Base-by-base conservation (phyloP, 495 filamentous ascomycete species). In the Podospora australis region DNA sequence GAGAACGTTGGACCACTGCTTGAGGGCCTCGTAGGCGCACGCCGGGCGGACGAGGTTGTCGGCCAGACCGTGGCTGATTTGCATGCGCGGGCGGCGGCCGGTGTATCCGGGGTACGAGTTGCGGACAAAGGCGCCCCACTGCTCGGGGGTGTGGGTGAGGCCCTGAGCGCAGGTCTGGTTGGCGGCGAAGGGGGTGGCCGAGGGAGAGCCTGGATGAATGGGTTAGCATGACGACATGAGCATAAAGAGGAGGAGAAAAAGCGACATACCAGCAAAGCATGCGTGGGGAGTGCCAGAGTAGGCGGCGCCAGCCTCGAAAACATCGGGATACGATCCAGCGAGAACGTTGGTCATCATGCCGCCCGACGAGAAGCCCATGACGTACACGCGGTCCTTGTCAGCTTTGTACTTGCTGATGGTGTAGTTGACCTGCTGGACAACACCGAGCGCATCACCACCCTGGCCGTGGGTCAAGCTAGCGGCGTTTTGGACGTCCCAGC, bases 301-400 rank as follows among this genome's bases (percentile, higher is more conserved):
- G 43, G 66, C 74, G 22, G 71, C 71, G 14, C 68, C 78, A 6
- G 78, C 79, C 25, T 71, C 68, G 57, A 81, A 81, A 11, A 81
- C 59, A 19, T 79, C 70, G 10, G 78, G 79, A 55, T 82, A 81
- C 1, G 74, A 71, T 6, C 71, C 78, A 6, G 71, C 77, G 57
- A 82, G 53, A 17, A 79, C 75, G 54, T 80, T 81, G 35, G 75
- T 78, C 76, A 78, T 78, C 77, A 79, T 80, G 32, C 66, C 77
- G 20, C 78, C 78, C 11, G 75, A 79, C 0, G 71, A 76, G 6
- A 59, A 64, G 9, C 77, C 77, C 53, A 73, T 78, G 19, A 71
- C 74, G 46, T 71, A 79, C 23, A 80, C 70, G 30, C 62, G 66
- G 24, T 50, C 52, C 24, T 65, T 23, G 58, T 81, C 73, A 30